Evolutionary conservation across 495 filamentous ascomycete genomes (phyloP).

Genomic region (Thermothielavioides terrestris): DNA sequence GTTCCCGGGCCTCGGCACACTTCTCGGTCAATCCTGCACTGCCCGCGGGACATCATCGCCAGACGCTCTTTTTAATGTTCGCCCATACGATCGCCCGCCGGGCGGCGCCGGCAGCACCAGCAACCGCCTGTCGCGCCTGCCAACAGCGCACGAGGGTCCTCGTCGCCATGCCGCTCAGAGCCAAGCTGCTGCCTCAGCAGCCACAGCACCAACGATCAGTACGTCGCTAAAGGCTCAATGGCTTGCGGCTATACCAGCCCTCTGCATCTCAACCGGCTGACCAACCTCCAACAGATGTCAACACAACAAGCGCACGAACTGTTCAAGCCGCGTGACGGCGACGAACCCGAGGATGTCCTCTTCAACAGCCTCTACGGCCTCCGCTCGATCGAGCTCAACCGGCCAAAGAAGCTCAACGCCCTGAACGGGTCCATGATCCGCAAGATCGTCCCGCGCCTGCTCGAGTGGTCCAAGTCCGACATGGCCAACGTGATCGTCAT

Average conservation of each 20-base stretch:
- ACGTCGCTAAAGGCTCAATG: conserved; percentile 13
- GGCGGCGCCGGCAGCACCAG: conserved; percentile 31
- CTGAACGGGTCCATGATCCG: conserved; percentile 87
- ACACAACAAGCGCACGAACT: conserved; percentile 24
- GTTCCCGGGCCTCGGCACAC: conserved; percentile 7
- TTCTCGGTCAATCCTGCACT: conserved; percentile 6
- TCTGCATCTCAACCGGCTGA: background rate
- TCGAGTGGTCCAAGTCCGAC: conserved; percentile 90
- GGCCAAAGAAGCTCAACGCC: conserved; percentile 81
- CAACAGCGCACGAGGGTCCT: background rate
- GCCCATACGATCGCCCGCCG: conserved; percentile 31
- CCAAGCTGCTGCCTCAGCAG: conserved; percentile 62
- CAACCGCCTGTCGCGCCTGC: conserved; percentile 29
- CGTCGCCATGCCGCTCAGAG: conserved; percentile 74
- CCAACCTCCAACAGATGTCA: conserved; percentile 45
- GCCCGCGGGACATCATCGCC: conserved; percentile 1
- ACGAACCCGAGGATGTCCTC: conserved; percentile 84
- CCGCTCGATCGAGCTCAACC: conserved; percentile 88
- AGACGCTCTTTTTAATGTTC: conserved; percentile 31
- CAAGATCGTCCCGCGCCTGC: conserved; percentile 79
- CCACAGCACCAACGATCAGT: conserved; percentile 46
- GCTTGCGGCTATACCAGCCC: too few relatives aligned
- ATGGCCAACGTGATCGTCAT: conserved; percentile 88
- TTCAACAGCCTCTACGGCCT: conserved; percentile 83
- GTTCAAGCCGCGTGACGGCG: conserved; percentile 43